phyloP scores from a whole-genome alignment of 768 basidiomycete genomes.

The Auricularia cornea region DNA sequence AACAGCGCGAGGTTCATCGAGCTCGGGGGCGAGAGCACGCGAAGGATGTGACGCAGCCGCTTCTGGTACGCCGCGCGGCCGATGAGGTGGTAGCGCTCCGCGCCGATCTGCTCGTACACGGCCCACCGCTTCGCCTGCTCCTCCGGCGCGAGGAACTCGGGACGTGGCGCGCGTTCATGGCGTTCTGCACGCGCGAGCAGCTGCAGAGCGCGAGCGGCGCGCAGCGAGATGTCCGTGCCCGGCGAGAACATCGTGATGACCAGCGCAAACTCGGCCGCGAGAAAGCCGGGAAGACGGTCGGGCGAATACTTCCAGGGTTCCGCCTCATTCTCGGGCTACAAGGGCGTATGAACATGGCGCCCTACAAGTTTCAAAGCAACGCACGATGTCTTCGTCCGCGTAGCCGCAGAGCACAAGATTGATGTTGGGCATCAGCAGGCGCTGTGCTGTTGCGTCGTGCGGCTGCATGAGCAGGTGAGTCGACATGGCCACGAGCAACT shows the following conservation, averaged over 20 bases:
- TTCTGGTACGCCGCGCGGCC: conserved; percentile 78
- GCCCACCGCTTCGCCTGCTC: conserved; percentile 56
- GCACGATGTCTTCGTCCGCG: conserved; percentile 1
- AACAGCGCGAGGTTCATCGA: conserved; percentile 71
- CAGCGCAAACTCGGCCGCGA: conserved; percentile 63
- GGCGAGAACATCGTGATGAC: conserved; percentile 63
- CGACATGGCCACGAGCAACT: not conserved
- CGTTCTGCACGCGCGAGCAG: conserved; percentile 60
- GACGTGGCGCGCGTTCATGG: conserved; percentile 43
- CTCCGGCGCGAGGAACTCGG: conserved; percentile 27
- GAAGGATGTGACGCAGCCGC: conserved; percentile 62
- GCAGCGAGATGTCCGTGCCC: conserved; percentile 54
- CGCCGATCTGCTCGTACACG: conserved; percentile 72
- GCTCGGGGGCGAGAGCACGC: conserved; percentile 52
- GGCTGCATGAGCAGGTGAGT: too few relatives aligned
- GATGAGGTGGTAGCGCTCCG: conserved; percentile 27
- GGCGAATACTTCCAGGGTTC: conserved; percentile 4
- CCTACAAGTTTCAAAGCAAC: not conserved
- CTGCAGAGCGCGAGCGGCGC: conserved; percentile 63
- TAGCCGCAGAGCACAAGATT: not conserved
- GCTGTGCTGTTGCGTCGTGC: not conserved
- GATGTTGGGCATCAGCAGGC: not conserved
- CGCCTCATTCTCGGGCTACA: not conserved
- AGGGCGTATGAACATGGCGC: not conserved
- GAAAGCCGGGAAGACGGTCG: conserved; percentile 53